A percentile compares a stretch with the other conserved stretches of the same genome.
Conservation (phyloP, 306 rosid species). For the Neltuma alba region DNA sequence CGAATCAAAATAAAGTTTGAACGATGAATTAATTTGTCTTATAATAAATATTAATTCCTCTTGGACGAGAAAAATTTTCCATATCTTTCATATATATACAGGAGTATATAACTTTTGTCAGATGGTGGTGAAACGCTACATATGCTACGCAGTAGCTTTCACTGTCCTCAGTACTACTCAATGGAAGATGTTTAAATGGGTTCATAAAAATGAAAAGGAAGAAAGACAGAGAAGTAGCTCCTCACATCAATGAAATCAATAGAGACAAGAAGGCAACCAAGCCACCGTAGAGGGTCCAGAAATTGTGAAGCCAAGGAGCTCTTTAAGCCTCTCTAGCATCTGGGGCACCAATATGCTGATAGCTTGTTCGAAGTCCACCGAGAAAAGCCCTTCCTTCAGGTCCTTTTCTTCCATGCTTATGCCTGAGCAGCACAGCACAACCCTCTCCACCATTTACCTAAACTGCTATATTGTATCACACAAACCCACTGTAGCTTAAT, state of each 20-base stretch:
- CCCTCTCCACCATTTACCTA: slow-evolving; percentile 70
- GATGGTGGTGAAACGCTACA: neutral
- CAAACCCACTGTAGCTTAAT: slow-evolving; percentile 87
- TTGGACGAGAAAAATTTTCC: too few species aligned
- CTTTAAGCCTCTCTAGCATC: slow-evolving; percentile 53
- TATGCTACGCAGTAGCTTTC: neutral
- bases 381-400: slow-evolving; percentile 60
- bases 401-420: slow-evolving; percentile 85
- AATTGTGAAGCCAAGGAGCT: slow-evolving; percentile 54
- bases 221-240: neutral
- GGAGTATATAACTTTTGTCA: too few species aligned
- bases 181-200: neutral
- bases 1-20: neutral
- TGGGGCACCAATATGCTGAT: slow-evolving; percentile 67
- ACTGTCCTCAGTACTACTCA: neutral
- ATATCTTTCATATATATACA: too few species aligned
- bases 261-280: slow-evolving; percentile 69
- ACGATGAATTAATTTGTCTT: neutral
- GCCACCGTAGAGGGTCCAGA: slow-evolving; percentile 42
- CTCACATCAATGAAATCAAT: slow-evolving; percentile 74
- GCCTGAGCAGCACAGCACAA: slow-evolving; percentile 78
- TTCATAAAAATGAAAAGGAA: neutral
- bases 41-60: neutral
- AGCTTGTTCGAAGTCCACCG: slow-evolving; percentile 75
- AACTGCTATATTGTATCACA: slow-evolving; percentile 70